phyloP scores from a whole-genome alignment of 2,329 filamentous ascomycete genomes.

The Trichothecium sympodiale region DNA sequence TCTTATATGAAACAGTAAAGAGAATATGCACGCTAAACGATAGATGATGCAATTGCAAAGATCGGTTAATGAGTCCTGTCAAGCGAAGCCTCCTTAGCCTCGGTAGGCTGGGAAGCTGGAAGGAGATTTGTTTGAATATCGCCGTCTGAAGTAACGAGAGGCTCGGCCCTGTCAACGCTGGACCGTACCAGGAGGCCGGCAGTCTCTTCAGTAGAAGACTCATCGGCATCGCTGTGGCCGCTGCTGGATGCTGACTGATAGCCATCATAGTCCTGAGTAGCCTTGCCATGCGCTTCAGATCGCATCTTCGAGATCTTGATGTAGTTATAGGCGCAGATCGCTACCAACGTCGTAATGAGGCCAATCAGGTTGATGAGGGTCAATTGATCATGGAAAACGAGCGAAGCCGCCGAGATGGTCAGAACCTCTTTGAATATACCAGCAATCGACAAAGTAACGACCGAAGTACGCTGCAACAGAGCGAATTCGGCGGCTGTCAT shows the following conservation, averaged over 20 bases:
- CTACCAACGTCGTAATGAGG: slow-evolving; percentile 74
- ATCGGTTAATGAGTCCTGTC: slow-evolving; percentile 1
- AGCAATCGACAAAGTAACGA: slow-evolving; percentile 91
- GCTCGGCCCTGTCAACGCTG: slow-evolving; percentile 23
- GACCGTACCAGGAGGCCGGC: slow-evolving; percentile 30
- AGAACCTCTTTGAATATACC: slow-evolving; percentile 99
- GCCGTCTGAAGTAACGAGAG: slow-evolving; percentile 27
- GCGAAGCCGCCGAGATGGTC: slow-evolving; percentile 78
- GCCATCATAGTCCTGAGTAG: slow-evolving; percentile 16
- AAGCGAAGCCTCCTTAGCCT: background rate
- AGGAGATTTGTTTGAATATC: slow-evolving; percentile 26
- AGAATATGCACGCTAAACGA: slow-evolving; percentile 5
- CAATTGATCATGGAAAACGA: slow-evolving; percentile 81
- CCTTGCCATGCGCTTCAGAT: slow-evolving; percentile 49
- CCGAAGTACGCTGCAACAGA: slow-evolving; percentile 84
- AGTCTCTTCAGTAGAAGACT: slow-evolving; percentile 28
- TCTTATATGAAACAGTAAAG: background rate
- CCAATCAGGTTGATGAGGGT: slow-evolving; percentile 82
- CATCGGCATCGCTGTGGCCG: slow-evolving; percentile 28
- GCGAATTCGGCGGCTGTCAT: slow-evolving; percentile 98
- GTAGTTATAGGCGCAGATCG: slow-evolving; percentile 86
- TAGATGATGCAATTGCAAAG: background rate
- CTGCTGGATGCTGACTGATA: slow-evolving; percentile 26
- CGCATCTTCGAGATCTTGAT: slow-evolving; percentile 90
- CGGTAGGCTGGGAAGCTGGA: background rate